phyloP scores from a whole-genome alignment of 2,329 filamentous ascomycete species.

The Sarocladium strictum region DNA sequence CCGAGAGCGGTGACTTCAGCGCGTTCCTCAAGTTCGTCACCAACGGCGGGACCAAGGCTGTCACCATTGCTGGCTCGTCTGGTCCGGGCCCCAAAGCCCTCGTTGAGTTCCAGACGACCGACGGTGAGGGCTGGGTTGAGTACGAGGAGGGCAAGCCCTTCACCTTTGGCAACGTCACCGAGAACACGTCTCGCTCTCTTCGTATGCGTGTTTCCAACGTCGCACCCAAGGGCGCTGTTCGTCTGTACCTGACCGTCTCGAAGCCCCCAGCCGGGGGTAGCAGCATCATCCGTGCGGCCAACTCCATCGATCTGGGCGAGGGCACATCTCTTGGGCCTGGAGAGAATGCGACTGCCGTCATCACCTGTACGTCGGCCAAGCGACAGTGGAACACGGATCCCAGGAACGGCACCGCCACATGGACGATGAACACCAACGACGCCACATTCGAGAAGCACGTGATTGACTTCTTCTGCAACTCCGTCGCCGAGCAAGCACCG shows the following conservation, averaged over 20 bases:
- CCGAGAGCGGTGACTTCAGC: constrained; percentile 38
- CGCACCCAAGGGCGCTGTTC: constrained; percentile 36
- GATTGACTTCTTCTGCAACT: constrained; percentile 45
- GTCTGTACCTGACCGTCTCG: constrained; percentile 50
- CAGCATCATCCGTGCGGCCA: constrained; percentile 48
- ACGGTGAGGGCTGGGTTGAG: constrained; percentile 43
- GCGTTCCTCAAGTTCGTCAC: constrained; percentile 42
- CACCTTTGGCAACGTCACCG: constrained; percentile 48
- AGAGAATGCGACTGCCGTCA: constrained; percentile 42
- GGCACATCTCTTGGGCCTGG: constrained; percentile 44
- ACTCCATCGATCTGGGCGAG: constrained; percentile 52
- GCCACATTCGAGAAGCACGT: constrained; percentile 44
- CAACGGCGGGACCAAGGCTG: constrained; percentile 40
- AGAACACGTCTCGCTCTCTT: constrained; percentile 41
- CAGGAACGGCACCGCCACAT: constrained; percentile 40
- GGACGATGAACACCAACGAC: constrained; percentile 55
- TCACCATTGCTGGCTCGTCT: constrained; percentile 43
- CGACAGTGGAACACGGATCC: constrained; percentile 50
- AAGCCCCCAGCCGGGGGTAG: constrained; percentile 52
- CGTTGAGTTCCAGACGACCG: constrained; percentile 48
- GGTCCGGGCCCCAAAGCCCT: constrained; percentile 42
- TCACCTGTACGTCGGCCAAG: constrained; percentile 52
- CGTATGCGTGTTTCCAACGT: constrained; percentile 49
- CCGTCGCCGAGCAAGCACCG: constrained; percentile 45
- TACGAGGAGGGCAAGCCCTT: constrained; percentile 40